These are phyloP conservation scores for Coniochaeta hoffmannii DNA, from an alignment of 2,329 filamentous ascomycete genomes.

Conservation along the genomic window DNA sequence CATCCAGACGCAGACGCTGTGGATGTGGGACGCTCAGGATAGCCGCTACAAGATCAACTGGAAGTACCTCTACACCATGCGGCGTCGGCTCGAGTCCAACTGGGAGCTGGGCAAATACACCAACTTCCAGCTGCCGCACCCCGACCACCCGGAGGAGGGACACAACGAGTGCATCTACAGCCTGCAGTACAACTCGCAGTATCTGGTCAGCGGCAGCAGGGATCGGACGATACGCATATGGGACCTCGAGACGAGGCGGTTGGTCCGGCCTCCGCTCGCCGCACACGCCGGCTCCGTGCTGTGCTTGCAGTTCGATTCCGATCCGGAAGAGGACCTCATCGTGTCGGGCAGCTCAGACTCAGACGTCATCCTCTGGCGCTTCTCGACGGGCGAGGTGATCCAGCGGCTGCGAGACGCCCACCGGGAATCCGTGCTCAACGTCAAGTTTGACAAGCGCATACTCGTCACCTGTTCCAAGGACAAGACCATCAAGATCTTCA, in stretches of 20 bases:
- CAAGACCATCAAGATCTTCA: slow-evolving; percentile 95
- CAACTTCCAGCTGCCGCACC: slow-evolving; percentile 88
- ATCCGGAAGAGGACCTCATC: slow-evolving; percentile 82
- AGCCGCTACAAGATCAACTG: slow-evolving; percentile 68
- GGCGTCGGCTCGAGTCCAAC: slow-evolving; percentile 77
- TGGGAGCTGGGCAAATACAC: slow-evolving; percentile 78
- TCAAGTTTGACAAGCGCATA: slow-evolving; percentile 85
- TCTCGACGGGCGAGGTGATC: slow-evolving; percentile 80
- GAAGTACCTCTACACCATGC: slow-evolving; percentile 88
- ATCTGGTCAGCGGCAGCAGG: slow-evolving; percentile 86
- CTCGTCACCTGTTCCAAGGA: slow-evolving; percentile 97
- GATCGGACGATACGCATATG: slow-evolving; percentile 85
- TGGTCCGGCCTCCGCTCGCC: slow-evolving; percentile 64
- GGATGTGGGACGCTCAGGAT: slow-evolving; percentile 40
- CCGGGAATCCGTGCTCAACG: slow-evolving; percentile 83
- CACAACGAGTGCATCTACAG: slow-evolving; percentile 94
- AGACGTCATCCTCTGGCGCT: slow-evolving; percentile 84
- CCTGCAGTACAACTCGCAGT: slow-evolving; percentile 79
- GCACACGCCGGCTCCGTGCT: slow-evolving; percentile 84
- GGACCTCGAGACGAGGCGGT: slow-evolving; percentile 74
- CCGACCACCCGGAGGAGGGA: slow-evolving; percentile 69
- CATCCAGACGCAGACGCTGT: slow-evolving; percentile 38
- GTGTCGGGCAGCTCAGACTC: slow-evolving; percentile 92
- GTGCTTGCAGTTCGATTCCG: slow-evolving; percentile 90
- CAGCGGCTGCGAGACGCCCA: slow-evolving; percentile 73